Percentiles rank a stretch among this genome's conserved stretches.
Conservation (phyloP, 2,329 filamentous ascomycete genomes). For the Cadophora sp. region DNA sequence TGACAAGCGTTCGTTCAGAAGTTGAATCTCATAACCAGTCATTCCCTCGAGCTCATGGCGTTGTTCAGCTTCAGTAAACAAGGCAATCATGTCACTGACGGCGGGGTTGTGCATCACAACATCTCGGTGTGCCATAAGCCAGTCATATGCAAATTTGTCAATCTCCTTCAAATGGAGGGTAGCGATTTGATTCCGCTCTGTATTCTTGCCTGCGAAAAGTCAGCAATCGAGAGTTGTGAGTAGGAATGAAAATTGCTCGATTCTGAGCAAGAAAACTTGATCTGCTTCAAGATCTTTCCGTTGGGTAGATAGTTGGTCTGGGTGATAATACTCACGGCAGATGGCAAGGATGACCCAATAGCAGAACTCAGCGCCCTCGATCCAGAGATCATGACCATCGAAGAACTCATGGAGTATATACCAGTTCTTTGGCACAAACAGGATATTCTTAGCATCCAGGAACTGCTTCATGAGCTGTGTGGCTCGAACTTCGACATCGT, state of each 20-base stretch:
- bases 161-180: slow-evolving; percentile 23
- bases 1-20: not conserved
- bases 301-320: not conserved
- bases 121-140: slow-evolving; percentile 28
- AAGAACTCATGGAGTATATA: slow-evolving; percentile 44
- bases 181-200: not conserved
- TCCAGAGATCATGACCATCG: slow-evolving; percentile 44
- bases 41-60: slow-evolving; percentile 6
- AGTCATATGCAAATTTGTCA: slow-evolving; percentile 31
- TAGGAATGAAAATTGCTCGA: not conserved
- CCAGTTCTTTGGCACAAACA: slow-evolving; percentile 29
- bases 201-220: not conserved
- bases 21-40: not conserved
- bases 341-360: slow-evolving; percentile 42
- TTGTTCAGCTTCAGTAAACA: slow-evolving; percentile 25
- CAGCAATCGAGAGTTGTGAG: not conserved
- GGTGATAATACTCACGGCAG: slow-evolving; percentile 15
- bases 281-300: not conserved
- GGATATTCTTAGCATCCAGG: slow-evolving; percentile 24
- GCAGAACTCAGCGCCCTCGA: slow-evolving; percentile 42
- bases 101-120: not conserved
- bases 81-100: slow-evolving; percentile 13
- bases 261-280: no score
- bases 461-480: slow-evolving; percentile 26
- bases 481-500: slow-evolving; percentile 23